Evolutionary conservation across 2,329 filamentous ascomycete species (phyloP), one percentile per base, ranked within the genome.

Genomic region (Niveomyces coronatus): DNA sequence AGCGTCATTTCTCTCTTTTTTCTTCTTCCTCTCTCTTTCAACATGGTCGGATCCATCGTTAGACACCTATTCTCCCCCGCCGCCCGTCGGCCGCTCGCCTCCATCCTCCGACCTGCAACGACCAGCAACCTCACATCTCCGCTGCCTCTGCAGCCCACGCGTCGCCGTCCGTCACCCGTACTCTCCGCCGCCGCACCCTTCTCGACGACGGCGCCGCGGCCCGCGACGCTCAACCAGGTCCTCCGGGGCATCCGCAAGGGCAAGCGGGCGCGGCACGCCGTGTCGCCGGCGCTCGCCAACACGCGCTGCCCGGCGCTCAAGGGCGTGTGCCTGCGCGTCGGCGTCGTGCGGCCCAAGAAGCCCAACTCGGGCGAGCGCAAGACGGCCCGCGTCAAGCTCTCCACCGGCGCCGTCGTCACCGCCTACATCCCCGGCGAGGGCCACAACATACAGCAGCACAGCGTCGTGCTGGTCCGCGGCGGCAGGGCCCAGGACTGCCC

Each of bases 361-460:
- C 91, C 91, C 48, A 98, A 98, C 63, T 98, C 91, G 19, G 91
- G 88, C 40, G 87, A 96, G 71, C 74, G 91, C 46, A 98, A 98
- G 70, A 91, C 86, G 41, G 89, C 89, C 3, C 85, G 89, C 69
- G 82, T 98, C 15, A 73, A 88, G 49, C 68, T 98, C 57, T 91
- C 84, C 43, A 88, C 77, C 46, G 91, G 91, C 39, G 85, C 79
- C 56, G 74, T 93, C 42, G 71, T 98, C 45, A 94, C 86, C 42
- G 85, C 85, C 18, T 96, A 95, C 67, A 95, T 98, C 54, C 87
- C 88, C 23, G 91, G 91, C 37, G 89, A 96, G 74, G 89, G 91
- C 34, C 91, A 98, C 66, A 98, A 96, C 62, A 88, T 96, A 48
- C 89, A 96, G 71, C 91, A 96, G 72, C 93, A 98, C 70, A 93